These are phyloP conservation scores for Amphicarpaea edgeworthii DNA, from an alignment of 306 rosid species.

Conservation along the genomic window DNA sequence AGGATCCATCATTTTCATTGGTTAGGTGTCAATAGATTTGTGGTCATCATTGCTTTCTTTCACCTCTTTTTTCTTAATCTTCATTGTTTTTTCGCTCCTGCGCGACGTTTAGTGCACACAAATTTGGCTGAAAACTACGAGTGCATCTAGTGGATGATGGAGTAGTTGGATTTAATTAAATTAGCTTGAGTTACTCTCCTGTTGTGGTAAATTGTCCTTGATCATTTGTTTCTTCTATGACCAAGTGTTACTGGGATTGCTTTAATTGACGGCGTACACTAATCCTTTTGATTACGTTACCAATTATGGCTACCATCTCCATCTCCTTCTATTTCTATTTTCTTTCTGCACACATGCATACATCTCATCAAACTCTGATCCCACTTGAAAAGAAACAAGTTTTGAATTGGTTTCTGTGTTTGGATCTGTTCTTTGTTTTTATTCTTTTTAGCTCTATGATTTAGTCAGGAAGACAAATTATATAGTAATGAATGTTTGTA, in stretches of 20 bases:
- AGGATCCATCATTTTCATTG: constrained; percentile 56
- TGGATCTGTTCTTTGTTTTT: constrained; percentile 16
- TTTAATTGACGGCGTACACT: background rate
- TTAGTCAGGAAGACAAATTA: constrained; percentile 2
- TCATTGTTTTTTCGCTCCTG: background rate
- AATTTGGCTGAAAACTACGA: constrained; percentile 1
- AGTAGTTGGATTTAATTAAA: constrained; percentile 31
- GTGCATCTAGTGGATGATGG: constrained; percentile 31
- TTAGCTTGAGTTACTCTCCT: constrained; percentile 3
- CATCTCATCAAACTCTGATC: constrained; percentile 12
- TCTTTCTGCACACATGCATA: background rate
- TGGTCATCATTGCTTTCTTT: constrained; percentile 29
- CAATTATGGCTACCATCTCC: background rate
- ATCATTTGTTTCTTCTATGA: constrained; percentile 10
- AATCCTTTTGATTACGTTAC: constrained; percentile 2
- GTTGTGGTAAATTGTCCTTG: background rate
- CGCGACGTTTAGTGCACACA: constrained; percentile 4
- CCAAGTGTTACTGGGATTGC: constrained; percentile 8
- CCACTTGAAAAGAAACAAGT: constrained; percentile 1
- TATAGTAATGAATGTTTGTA: constrained; percentile 4
- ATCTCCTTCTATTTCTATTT: background rate
- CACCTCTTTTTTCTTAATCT: background rate
- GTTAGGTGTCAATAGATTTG: constrained; percentile 42
- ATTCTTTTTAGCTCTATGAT: constrained; percentile 21
- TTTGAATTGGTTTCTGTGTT: constrained; percentile 7